These are phyloP conservation scores for Hygrophila difformis DNA, from an alignment of 257 asterid species.

Conservation along the genomic window DNA sequence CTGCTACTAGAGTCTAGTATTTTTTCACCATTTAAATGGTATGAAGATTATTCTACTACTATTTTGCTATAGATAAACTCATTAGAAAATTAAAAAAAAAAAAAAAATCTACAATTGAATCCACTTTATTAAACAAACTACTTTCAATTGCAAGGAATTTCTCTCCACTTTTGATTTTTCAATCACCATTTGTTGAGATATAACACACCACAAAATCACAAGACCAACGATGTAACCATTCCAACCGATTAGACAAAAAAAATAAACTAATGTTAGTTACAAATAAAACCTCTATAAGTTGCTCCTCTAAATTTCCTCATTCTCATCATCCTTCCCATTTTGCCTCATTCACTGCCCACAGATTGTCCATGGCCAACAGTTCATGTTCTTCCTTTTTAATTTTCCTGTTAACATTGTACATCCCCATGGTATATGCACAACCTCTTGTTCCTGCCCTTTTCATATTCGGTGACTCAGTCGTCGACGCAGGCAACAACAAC, in stretches of 20 bases:
- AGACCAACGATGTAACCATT: slow-evolving; percentile 28
- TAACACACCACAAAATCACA: slow-evolving; percentile 10
- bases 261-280: no score
- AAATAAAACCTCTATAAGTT: slow-evolving; percentile 25
- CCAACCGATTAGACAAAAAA: slow-evolving; percentile 34
- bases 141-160: slow-evolving; percentile 17
- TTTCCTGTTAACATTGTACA: slow-evolving; percentile 13
- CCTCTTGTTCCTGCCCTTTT: slow-evolving; percentile 63
- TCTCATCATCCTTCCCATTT: slow-evolving; percentile 5
- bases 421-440: slow-evolving; percentile 25
- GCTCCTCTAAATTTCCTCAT: slow-evolving; percentile 1
- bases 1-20: no score
- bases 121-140: no score
- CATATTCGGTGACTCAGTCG: slow-evolving; percentile 68
- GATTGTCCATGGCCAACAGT: slow-evolving; percentile 13
- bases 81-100: no score
- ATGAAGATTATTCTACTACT: no score
- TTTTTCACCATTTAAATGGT: no score
- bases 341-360: neutral
- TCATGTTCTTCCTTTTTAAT: slow-evolving; percentile 14
- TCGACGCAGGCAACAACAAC: slow-evolving; percentile 79
- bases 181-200: slow-evolving; percentile 18
- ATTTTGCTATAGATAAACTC: no score
- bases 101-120: no score
- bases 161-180: neutral